Evolutionary conservation across 2,329 filamentous ascomycete species (phyloP).

Genomic region (Calonectria honghensis): DNA sequence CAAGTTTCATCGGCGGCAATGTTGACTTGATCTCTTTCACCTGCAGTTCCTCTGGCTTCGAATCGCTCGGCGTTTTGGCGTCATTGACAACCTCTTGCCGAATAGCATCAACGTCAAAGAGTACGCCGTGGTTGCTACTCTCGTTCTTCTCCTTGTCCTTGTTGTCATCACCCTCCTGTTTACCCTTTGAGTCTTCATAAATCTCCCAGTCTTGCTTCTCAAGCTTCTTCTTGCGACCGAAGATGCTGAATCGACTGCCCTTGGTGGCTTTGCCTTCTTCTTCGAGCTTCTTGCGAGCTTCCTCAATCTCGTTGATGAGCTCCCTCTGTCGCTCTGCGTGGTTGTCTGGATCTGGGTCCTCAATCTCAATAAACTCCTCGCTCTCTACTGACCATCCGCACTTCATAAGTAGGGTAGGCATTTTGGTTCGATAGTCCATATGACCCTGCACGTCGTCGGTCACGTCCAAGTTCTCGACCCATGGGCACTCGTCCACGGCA

Average conservation of each 20-base stretch:
- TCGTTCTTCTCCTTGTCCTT: conserved; percentile 58
- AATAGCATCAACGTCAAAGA: conserved; percentile 98
- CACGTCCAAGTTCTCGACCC: conserved; percentile 91
- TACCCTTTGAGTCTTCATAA: conserved; percentile 81
- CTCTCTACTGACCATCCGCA: conserved; percentile 94
- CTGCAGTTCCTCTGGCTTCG: conserved; percentile 71
- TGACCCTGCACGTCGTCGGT: conserved; percentile 91
- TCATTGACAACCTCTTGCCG: conserved; percentile 87
- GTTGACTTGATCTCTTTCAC: conserved; percentile 91
- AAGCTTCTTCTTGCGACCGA: conserved; percentile 86
- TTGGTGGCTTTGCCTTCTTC: conserved; percentile 82
- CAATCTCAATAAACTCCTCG: conserved; percentile 96
- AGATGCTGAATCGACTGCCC: conserved; percentile 80
- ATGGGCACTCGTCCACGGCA: conserved; percentile 83
- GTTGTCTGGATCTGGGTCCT: conserved; percentile 97
- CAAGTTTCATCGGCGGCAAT: conserved; percentile 91
- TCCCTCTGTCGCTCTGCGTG: conserved; percentile 91
- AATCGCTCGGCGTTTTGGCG: conserved; percentile 67
- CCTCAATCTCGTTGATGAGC: conserved; percentile 96
- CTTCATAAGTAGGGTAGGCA: conserved; percentile 90
- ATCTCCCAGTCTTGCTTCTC: conserved; percentile 96
- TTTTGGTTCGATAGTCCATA: conserved; percentile 96
- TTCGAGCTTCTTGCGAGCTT: conserved; percentile 90
- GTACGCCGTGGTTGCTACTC: conserved; percentile 76
- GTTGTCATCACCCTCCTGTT: conserved; percentile 55